Evolutionary conservation across 1,284 basidiomycete species (phyloP).

Genomic region (Ustanciosporium gigantosporum): DNA sequence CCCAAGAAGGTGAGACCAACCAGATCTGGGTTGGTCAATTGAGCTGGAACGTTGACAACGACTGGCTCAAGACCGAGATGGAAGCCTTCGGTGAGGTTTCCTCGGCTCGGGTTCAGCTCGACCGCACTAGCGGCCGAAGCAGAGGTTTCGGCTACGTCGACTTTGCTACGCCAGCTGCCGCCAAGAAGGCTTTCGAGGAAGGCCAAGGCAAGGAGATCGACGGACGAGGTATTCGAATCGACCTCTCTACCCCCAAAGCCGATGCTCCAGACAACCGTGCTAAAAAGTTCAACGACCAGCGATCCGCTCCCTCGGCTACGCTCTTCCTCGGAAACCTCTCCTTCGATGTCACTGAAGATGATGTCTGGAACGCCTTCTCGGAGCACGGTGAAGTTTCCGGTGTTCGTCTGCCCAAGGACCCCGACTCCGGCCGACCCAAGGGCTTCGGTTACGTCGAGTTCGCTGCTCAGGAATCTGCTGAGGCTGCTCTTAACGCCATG

Average conservation of each 20-base stretch:
- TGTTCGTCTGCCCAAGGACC: constrained; percentile 89
- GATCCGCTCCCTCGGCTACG: constrained; percentile 78
- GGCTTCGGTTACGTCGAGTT: constrained; percentile 98
- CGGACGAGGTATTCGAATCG: constrained; percentile 83
- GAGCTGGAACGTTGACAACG: constrained; percentile 97
- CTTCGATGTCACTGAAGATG: constrained; percentile 77
- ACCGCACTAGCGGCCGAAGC: constrained; percentile 71
- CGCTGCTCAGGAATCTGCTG: constrained; percentile 76
- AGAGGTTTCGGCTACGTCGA: constrained; percentile 87
- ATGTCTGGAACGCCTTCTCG: constrained; percentile 87
- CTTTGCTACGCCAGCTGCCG: constrained; percentile 67
- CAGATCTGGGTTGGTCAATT: constrained; percentile 90
- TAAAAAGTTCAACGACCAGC: constrained; percentile 68
- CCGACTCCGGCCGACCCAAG: constrained; percentile 86
- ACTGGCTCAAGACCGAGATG: constrained; percentile 91
- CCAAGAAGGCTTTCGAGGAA: constrained; percentile 69
- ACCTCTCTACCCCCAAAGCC: constrained; percentile 71
- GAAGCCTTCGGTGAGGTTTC: constrained; percentile 83
- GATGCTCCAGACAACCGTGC: constrained; percentile 74
- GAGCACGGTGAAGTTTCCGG: constrained; percentile 86
- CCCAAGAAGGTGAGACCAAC: constrained; percentile 67
- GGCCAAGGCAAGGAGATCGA: constrained; percentile 86
- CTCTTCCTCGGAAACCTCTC: constrained; percentile 87
- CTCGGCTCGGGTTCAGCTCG: constrained; percentile 84
- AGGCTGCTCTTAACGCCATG: constrained; percentile 74